These are phyloP conservation scores for Rhinocladiella mackenziei DNA, from an alignment of 2,329 filamentous ascomycete species.

Conservation along the genomic window DNA sequence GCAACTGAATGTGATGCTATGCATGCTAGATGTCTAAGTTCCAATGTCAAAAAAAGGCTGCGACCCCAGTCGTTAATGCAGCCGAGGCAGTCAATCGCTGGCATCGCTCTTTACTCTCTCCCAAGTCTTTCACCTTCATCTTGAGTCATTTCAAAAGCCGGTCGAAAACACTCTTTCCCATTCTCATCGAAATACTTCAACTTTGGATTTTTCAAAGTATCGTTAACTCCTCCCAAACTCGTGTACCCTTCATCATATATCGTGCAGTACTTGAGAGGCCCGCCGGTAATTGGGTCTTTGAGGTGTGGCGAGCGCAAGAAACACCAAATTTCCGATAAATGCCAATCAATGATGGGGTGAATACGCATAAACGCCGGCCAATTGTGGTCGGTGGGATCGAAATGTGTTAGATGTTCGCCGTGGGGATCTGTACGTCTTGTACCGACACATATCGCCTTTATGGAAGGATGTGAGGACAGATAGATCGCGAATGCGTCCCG, in stretches of 20 bases:
- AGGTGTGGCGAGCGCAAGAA: constrained; percentile 64
- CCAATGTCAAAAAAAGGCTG: too few species aligned
- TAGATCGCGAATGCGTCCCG: constrained; percentile 76
- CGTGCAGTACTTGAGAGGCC: constrained; percentile 67
- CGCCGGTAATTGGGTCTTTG: constrained; percentile 40
- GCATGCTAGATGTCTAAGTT: too few species aligned
- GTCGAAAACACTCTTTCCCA: constrained; percentile 52
- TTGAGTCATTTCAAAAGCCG: constrained; percentile 69
- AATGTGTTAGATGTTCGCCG: constrained; percentile 70
- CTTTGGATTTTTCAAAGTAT: constrained; percentile 85
- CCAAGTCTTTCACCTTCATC: constrained; percentile 77
- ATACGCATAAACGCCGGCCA: constrained; percentile 93
- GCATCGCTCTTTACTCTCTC: constrained; percentile 46
- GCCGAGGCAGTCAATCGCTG: neutral
- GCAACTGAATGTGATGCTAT: too few species aligned
- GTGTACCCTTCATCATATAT: constrained; percentile 90
- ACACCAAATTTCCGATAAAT: constrained; percentile 90
- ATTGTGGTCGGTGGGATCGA: constrained; percentile 79
- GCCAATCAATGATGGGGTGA: constrained; percentile 96
- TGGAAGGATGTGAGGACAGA: constrained; percentile 47
- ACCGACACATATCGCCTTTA: constrained; percentile 80
- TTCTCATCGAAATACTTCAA: constrained; percentile 45
- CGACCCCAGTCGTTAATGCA: neutral
- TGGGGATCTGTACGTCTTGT: constrained; percentile 91
- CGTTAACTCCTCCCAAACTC: constrained; percentile 80